Percentiles rank a stretch among this genome's conserved stretches.
These are phyloP conservation scores for Fusarium lyarnte DNA, from an alignment of 2,329 filamentous ascomycete species.

Conservation along the genomic window DNA sequence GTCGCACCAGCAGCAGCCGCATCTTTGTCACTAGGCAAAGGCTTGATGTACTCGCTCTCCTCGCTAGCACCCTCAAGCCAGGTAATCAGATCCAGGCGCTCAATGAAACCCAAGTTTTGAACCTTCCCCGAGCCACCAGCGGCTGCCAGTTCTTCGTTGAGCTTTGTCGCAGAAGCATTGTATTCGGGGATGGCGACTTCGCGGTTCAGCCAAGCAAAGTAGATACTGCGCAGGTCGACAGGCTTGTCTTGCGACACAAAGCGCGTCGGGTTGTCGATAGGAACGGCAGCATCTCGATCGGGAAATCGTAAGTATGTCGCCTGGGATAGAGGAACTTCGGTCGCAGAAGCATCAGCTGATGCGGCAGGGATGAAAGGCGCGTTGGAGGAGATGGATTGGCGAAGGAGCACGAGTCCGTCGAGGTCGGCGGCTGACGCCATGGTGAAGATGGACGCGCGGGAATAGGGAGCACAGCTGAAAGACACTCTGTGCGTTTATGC, in stretches of 20 bases:
- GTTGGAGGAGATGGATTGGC: slow-evolving; percentile 79
- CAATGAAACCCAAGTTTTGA: slow-evolving; percentile 89
- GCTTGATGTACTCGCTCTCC: slow-evolving; percentile 92
- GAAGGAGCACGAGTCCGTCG: slow-evolving; percentile 85
- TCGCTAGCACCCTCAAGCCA: slow-evolving; percentile 92
- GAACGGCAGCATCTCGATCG: slow-evolving; percentile 68
- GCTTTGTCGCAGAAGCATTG: slow-evolving; percentile 80
- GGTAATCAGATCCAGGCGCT: slow-evolving; percentile 89
- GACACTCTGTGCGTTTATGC: neutral
- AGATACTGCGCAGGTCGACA: slow-evolving; percentile 91
- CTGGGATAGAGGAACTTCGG: slow-evolving; percentile 73
- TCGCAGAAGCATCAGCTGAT: slow-evolving; percentile 69
- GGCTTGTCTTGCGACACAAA: slow-evolving; percentile 81
- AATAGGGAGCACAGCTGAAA: neutral
- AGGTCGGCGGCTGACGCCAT: slow-evolving; percentile 69
- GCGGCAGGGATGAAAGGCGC: slow-evolving; percentile 78
- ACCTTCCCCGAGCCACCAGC: slow-evolving; percentile 73
- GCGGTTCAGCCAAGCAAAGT: slow-evolving; percentile 95
- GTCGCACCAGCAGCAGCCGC: slow-evolving; percentile 54
- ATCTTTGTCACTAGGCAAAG: slow-evolving; percentile 72
- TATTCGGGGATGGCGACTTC: slow-evolving; percentile 91
- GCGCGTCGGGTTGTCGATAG: slow-evolving; percentile 80
- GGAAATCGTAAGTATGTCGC: slow-evolving; percentile 84
- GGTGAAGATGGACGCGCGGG: slow-evolving; percentile 34
- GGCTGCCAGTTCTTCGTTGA: slow-evolving; percentile 80